Base-by-base conservation (phyloP, 306 rosid species). In the Malus asiatica region DNA sequence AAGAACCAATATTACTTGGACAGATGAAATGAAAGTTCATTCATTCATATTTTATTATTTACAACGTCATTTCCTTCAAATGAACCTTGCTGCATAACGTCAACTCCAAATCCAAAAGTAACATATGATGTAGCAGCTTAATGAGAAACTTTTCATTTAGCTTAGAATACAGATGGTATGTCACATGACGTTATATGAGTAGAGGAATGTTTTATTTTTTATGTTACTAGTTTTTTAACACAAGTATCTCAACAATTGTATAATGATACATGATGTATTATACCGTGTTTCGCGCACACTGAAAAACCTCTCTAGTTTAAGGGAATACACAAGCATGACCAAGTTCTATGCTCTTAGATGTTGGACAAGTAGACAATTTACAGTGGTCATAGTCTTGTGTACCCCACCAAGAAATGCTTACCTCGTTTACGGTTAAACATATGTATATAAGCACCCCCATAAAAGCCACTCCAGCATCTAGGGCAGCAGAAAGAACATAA, bases 401-500 rank as follows among this genome's bases (percentile, higher is more conserved):
- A 10, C 91, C 95, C 95, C 95, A 88, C 93, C 95, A 89, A 0
- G 71, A 0, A 19, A 89, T 0, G 59, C 74, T 45, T 48, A 2
- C 78, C 0, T 40, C 74, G 18, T 72, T 63, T 81, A 79, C 58
- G 25, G 76, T 80, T 20, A 38, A 83, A 4, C 67, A 42, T 71
- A 89, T 78, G 63, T 84, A 86, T 6, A 89, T 45, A 73, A 88
- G 74, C 77, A 86, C 84, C n/a, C 83, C 82, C 86, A 86, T 85
- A 83, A 88, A 86, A 25, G 86, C 84, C 70, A 84, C 32, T 4
- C 87, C 87, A 23, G 82, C 84, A 55, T 84, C 87, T 63, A 84
- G 70, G 22, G 84, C 87, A 30, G 84, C 84, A 2, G 87, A 84
- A 4, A 84, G 82, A 5, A 79, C 87, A 57, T 84, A 84, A n/a